phyloP scores from a whole-genome alignment of 2,329 filamentous ascomycete genomes.

The Colletotrichum cuscutae region DNA sequence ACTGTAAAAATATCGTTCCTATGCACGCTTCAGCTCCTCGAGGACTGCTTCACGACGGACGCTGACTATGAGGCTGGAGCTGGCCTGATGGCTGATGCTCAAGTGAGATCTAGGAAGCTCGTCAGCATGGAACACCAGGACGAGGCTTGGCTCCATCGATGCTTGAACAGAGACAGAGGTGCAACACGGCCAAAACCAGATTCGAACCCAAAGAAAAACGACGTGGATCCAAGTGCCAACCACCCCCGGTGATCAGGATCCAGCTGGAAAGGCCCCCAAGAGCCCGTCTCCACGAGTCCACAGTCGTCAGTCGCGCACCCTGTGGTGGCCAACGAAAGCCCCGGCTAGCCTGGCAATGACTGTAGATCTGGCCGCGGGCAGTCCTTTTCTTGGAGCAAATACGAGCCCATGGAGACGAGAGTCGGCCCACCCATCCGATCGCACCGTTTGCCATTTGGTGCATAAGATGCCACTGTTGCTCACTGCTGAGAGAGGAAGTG shows the following conservation, averaged over 20 bases:
- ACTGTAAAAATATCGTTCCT: not conserved
- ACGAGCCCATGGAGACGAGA: slow-evolving; percentile 20
- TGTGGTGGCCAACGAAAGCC: slow-evolving; percentile 3
- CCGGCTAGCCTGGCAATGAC: slow-evolving; percentile 2
- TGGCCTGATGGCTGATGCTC: not conserved
- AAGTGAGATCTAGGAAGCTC: not conserved
- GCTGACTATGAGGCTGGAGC: not conserved
- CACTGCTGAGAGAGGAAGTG: not conserved
- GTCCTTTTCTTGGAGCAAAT: slow-evolving; percentile 35
- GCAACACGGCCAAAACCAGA: slow-evolving; percentile 13
- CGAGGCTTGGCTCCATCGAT: not conserved
- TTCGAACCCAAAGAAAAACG: not conserved
- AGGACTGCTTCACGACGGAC: not conserved
- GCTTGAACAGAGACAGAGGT: not conserved
- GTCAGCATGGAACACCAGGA: not conserved
- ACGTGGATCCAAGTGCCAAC: slow-evolving; percentile 11
- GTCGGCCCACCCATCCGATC: slow-evolving; percentile 26
- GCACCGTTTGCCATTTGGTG: not conserved
- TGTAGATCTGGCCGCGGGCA: slow-evolving; percentile 26
- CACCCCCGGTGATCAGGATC: not conserved
- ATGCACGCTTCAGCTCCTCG: not conserved
- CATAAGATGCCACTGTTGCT: not conserved
- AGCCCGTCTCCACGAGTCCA: not conserved
- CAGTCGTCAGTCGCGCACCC: slow-evolving; percentile 15
- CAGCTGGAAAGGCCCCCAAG: not conserved